These are phyloP conservation scores for Fusarium subglutinans DNA, from an alignment of 2,329 filamentous ascomycete genomes.

Conservation along the genomic window DNA sequence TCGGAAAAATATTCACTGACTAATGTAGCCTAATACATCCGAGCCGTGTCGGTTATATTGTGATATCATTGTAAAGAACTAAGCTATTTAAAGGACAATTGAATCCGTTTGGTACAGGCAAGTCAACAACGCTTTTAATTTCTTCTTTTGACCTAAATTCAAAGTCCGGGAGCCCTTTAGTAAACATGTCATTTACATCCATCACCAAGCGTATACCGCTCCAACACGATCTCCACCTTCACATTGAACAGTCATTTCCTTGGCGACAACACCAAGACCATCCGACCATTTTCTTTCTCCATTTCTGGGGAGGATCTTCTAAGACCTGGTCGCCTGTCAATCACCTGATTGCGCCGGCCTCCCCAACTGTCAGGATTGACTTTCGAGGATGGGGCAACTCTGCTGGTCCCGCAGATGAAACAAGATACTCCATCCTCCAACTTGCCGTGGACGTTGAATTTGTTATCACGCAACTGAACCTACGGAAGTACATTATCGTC, in stretches of 20 bases:
- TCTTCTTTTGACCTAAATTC: not conserved
- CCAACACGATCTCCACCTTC: rapidly evolving
- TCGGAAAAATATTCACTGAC: not conserved
- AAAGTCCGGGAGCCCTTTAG: rapidly evolving
- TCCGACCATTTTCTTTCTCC: not conserved
- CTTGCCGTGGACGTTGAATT: not conserved
- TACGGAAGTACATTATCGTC: not conserved
- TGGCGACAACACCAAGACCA: rapidly evolving
- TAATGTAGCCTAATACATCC: not conserved
- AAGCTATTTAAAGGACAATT: rapidly evolving
- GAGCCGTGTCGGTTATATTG: rapidly evolving
- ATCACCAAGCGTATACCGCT: not conserved
- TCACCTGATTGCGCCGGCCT: rapidly evolving
- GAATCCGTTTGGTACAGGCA: rapidly evolving
- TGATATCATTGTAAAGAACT: rapidly evolving
- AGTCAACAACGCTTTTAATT: rapidly evolving
- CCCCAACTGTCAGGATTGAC: not conserved
- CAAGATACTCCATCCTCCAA: not conserved
- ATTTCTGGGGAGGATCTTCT: not conserved
- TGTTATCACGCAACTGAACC: rapidly evolving
- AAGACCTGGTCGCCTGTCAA: not conserved
- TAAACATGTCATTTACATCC: not conserved
- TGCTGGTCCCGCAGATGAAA: not conserved
- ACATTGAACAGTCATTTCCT: not conserved
- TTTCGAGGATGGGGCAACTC: not conserved